phyloP scores from a whole-genome alignment of 495 filamentous ascomycete genomes.

The Tuber calosporum region DNA sequence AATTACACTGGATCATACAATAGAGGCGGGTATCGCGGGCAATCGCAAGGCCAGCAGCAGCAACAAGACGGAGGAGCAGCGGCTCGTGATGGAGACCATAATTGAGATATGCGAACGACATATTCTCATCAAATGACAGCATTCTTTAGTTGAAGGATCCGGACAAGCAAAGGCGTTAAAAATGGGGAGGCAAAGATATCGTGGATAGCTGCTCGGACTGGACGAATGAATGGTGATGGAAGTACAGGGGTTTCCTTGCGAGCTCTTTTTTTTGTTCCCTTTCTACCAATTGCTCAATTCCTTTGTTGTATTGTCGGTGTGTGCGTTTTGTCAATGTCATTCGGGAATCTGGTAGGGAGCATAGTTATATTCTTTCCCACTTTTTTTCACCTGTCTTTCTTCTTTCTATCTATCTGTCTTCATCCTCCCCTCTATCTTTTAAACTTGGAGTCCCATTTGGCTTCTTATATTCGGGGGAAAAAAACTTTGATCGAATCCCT shows the following conservation, averaged over 20 bases:
- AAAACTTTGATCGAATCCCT: neutral
- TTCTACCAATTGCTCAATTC: neutral
- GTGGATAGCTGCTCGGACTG: neutral
- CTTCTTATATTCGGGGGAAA: neutral
- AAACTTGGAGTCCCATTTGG: neutral
- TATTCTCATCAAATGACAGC: neutral
- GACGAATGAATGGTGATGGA: neutral
- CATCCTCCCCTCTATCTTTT: slow-evolving; percentile 1
- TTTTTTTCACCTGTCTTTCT: neutral
- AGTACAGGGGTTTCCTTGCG: neutral
- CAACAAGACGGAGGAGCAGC: neutral
- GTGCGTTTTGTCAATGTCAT: slow-evolving; percentile 5
- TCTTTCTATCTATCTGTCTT: neutral
- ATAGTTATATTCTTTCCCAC: neutral
- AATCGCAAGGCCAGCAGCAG: slow-evolving; percentile 14
- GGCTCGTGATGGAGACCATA: neutral
- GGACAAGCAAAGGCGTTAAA: neutral
- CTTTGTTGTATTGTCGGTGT: slow-evolving; percentile 2
- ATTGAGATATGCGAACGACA: neutral
- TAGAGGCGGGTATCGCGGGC: slow-evolving; percentile 27
- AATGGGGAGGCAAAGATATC: neutral
- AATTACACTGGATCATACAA: slow-evolving; percentile 3
- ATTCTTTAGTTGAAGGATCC: neutral
- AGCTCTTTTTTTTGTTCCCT: neutral
- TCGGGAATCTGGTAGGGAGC: neutral